A percentile compares a stretch with the other conserved stretches of the same genome.
Evolutionary conservation across 2,329 filamentous ascomycete genomes (phyloP).

Genomic region (Helotiales sp.): DNA sequence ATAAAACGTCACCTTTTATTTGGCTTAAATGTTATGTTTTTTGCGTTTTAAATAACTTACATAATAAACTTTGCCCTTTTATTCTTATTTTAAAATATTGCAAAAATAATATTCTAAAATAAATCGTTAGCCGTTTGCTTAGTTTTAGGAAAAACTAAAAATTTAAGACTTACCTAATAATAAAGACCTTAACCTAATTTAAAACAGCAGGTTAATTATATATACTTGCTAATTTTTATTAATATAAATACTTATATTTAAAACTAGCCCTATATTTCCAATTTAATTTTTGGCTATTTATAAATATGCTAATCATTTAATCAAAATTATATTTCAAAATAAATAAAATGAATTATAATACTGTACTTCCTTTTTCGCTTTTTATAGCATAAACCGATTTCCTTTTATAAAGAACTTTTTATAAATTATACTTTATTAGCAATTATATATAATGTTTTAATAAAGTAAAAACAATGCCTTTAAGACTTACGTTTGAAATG

Average conservation of each 20-base stretch:
- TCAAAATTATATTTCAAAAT: slow-evolving; percentile 19
- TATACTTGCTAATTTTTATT: slow-evolving; percentile 18
- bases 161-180: slow-evolving; percentile 21
- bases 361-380: slow-evolving; percentile 22
- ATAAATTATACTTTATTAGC: slow-evolving; percentile 25
- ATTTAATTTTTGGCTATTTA: slow-evolving; percentile 14
- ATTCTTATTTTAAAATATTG: slow-evolving; percentile 21
- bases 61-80: slow-evolving; percentile 18
- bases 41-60: slow-evolving; percentile 20
- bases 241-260: slow-evolving; percentile 14
- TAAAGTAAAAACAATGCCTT: slow-evolving; percentile 7
- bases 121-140: slow-evolving; percentile 6
- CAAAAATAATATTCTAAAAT: slow-evolving; percentile 15
- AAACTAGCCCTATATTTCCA: slow-evolving; percentile 18
- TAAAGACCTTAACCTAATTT: slow-evolving; percentile 17
- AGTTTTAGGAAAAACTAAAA: slow-evolving; percentile 9
- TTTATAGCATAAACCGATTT: slow-evolving; percentile 4
- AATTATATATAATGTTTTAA: slow-evolving; percentile 14
- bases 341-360: slow-evolving; percentile 21
- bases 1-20: slow-evolving; percentile 22
- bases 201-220: slow-evolving; percentile 18
- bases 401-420: slow-evolving; percentile 19
- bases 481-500: slow-evolving; percentile 4
- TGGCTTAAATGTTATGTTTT: slow-evolving; percentile 17
- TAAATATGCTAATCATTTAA: slow-evolving; percentile 21